These are phyloP conservation scores for Hirschioporus abietinus DNA, from an alignment of 768 basidiomycete species.

Conservation along the genomic window DNA sequence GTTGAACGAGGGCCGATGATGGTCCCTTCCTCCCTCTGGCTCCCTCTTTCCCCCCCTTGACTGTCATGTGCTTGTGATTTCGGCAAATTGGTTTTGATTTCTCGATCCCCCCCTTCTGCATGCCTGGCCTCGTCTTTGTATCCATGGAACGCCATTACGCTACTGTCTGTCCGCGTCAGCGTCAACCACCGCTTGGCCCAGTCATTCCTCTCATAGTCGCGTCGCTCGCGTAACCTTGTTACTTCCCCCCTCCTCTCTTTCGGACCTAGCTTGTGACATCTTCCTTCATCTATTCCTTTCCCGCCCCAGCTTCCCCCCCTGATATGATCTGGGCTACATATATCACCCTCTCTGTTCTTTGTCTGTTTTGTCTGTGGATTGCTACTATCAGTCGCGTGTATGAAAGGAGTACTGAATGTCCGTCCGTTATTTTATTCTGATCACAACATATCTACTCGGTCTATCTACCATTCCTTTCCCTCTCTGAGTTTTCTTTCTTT, in stretches of 20 bases:
- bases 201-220: neutral
- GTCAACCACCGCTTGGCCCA: neutral
- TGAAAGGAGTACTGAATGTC: neutral
- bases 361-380: neutral
- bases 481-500: neutral
- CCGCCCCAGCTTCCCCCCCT: neutral
- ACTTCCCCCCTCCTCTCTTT: neutral
- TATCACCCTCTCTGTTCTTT: neutral
- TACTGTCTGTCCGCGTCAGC: neutral
- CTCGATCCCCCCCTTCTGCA: neutral
- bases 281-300: neutral
- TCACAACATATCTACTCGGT: neutral
- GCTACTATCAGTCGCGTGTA: neutral
- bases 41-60: conserved; percentile 1
- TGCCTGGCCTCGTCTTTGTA: neutral
- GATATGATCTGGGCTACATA: neutral
- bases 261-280: neutral
- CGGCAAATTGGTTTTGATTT: neutral
- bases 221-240: neutral
- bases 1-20: conserved; percentile 14
- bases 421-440: neutral
- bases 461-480: neutral
- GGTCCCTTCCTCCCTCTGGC: conserved; percentile 11
- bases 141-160: neutral
- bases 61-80: neutral